phyloP scores from a whole-genome alignment of 1,284 basidiomycete species.

The Sutorius eximius region DNA sequence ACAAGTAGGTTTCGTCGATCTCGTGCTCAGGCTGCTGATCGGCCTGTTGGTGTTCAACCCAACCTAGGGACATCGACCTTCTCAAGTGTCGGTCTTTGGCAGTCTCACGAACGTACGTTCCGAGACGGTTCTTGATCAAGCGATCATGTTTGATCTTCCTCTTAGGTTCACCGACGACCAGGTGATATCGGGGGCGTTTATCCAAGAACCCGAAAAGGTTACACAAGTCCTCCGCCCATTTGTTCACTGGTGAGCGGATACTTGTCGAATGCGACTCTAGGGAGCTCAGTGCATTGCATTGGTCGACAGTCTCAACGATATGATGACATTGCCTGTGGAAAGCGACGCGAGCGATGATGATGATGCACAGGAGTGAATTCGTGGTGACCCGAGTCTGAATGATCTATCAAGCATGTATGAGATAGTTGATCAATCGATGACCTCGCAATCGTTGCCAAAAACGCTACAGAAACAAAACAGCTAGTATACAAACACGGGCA shows the following conservation, averaged over 20 bases:
- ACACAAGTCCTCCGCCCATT: conserved; percentile 67
- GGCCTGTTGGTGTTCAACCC: neutral
- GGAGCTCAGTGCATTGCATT: conserved; percentile 1
- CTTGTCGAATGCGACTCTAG: neutral
- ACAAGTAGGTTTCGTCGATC: conserved; percentile 46
- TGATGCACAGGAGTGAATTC: conserved; percentile 13
- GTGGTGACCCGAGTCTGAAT: neutral
- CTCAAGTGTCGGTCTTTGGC: conserved; percentile 80
- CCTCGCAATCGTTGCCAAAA: neutral
- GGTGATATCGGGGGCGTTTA: conserved; percentile 60
- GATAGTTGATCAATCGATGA: neutral
- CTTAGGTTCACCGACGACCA: conserved; percentile 75
- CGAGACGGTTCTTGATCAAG: neutral
- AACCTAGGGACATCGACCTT: conserved; percentile 76
- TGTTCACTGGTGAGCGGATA: conserved; percentile 72
- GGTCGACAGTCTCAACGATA: conserved; percentile 62
- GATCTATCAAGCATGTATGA: conserved; percentile 1
- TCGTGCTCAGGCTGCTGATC: neutral
- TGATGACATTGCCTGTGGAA: conserved; percentile 49
- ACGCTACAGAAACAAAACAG: neutral
- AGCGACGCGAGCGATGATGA: conserved; percentile 12
- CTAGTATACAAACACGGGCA: conserved; percentile 3
- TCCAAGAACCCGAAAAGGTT: conserved; percentile 57
- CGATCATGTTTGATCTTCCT: neutral
- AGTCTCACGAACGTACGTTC: conserved; percentile 63